Evolutionary conservation across 805 yeast species (phyloP).

Genomic region (Geotrichum ghanense): DNA sequence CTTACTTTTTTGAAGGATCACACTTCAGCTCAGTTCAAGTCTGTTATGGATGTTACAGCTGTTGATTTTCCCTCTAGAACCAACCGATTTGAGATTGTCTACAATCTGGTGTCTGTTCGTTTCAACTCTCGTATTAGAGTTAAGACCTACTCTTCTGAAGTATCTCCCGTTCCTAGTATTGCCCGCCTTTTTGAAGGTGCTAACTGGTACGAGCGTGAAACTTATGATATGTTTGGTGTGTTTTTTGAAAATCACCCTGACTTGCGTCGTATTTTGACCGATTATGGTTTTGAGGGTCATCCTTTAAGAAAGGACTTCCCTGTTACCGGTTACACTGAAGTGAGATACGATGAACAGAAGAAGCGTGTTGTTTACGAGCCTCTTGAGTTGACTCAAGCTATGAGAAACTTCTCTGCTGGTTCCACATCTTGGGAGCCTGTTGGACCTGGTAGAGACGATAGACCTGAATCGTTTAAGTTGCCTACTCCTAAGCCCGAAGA

Average conservation of each 20-base stretch:
- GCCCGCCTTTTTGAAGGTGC: constrained; percentile 68
- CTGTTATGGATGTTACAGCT: constrained; percentile 72
- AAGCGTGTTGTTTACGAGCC: constrained; percentile 85
- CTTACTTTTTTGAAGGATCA: constrained; percentile 62
- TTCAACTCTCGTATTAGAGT: constrained; percentile 81
- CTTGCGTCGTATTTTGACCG: constrained; percentile 80
- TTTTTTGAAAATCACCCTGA: constrained; percentile 87
- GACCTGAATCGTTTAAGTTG: constrained; percentile 71
- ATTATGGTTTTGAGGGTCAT: constrained; percentile 87
- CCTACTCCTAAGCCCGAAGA: constrained; percentile 76
- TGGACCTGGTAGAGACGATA: constrained; percentile 72
- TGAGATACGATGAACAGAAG: constrained; percentile 83
- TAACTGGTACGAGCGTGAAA: constrained; percentile 86
- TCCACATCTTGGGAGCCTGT: constrained; percentile 88
- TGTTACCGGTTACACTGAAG: constrained; percentile 83
- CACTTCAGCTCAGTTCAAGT: constrained; percentile 69
- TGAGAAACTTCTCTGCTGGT: constrained; percentile 82
- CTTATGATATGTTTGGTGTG: constrained; percentile 78
- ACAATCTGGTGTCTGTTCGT: constrained; percentile 68
- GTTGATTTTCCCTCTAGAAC: constrained; percentile 78
- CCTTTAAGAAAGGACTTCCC: constrained; percentile 91
- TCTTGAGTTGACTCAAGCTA: constrained; percentile 81
- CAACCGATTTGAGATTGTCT: constrained; percentile 79
- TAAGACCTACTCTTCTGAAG: constrained; percentile 79
- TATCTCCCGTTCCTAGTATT: constrained; percentile 68